These are phyloP conservation scores for Suillus subaureus DNA, from an alignment of 768 basidiomycete species.

Conservation along the genomic window DNA sequence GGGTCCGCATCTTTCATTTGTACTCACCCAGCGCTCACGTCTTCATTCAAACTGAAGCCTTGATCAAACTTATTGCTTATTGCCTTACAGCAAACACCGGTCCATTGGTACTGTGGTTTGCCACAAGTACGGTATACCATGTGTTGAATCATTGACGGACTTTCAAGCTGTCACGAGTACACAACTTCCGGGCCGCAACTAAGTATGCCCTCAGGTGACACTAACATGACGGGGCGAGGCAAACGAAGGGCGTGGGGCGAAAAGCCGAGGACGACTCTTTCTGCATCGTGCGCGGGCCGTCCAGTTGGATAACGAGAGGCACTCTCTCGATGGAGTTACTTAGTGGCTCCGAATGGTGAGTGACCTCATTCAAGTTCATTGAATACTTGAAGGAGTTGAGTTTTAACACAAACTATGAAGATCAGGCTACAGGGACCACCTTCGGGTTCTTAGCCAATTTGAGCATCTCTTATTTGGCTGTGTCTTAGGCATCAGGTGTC, in stretches of 20 bases:
- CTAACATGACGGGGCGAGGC: neutral
- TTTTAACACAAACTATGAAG: neutral
- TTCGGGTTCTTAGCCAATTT: neutral
- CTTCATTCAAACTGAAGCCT: neutral
- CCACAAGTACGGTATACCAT: too few relatives aligned
- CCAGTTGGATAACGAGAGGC: neutral
- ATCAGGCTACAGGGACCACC: neutral
- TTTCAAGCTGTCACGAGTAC: too few relatives aligned
- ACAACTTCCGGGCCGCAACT: too few relatives aligned
- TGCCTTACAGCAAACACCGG: neutral
- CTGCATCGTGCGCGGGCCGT: neutral
- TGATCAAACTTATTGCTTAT: neutral
- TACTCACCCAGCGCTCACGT: neutral
- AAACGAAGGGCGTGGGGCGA: neutral
- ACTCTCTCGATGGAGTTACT: neutral
- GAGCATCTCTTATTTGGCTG: too few relatives aligned
- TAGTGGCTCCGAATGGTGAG: neutral
- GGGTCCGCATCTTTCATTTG: slow-evolving; percentile 50
- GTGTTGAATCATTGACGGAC: too few relatives aligned
- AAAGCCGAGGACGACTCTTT: neutral
- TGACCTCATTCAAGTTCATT: neutral
- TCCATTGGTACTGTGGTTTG: neutral
- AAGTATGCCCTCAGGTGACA: neutral
- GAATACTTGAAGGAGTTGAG: neutral
- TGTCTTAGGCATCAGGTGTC: too few relatives aligned